These are phyloP conservation scores for Ogataea pignaliae DNA, from an alignment of 805 yeast genomes.

Conservation along the genomic window DNA sequence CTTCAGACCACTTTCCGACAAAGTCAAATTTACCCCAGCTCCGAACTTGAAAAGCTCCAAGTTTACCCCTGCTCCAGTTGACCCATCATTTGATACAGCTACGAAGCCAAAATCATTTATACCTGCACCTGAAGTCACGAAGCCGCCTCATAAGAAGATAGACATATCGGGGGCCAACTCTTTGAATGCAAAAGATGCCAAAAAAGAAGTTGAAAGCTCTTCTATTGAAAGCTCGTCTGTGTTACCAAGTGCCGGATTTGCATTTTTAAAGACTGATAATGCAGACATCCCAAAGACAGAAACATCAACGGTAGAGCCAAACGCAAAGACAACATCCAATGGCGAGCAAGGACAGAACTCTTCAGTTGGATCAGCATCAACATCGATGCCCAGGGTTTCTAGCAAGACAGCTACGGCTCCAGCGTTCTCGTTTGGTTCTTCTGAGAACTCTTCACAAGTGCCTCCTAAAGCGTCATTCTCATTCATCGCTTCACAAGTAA, in stretches of 20 bases:
- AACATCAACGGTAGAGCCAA: no score
- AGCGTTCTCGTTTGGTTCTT: not conserved
- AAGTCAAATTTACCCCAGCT: slow-evolving; percentile 19
- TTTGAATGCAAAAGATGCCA: no score
- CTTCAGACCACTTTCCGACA: slow-evolving; percentile 14
- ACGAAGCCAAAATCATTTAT: slow-evolving; percentile 10
- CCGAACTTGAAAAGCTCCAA: slow-evolving; percentile 6
- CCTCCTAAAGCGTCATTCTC: no score
- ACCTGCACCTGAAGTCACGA: slow-evolving; percentile 2
- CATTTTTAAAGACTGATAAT: slow-evolving; percentile 1
- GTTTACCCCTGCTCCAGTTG: slow-evolving; percentile 13
- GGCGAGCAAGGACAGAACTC: no score
- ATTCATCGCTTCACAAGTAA: no score
- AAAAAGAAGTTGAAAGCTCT: no score
- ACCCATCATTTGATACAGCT: slow-evolving; percentile 14
- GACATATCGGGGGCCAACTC: no score
- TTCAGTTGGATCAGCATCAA: slow-evolving; percentile 5
- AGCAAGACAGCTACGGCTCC: not conserved
- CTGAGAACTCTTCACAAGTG: not conserved
- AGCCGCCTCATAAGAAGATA: not conserved
- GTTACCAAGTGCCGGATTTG: slow-evolving; percentile 11
- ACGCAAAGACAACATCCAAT: no score
- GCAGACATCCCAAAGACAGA: no score
- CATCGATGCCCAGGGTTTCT: not conserved
- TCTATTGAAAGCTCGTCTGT: not conserved